Evolutionary conservation across 2,329 filamentous ascomycete species (phyloP).

Genomic region (Parascedosporium putredinis): DNA sequence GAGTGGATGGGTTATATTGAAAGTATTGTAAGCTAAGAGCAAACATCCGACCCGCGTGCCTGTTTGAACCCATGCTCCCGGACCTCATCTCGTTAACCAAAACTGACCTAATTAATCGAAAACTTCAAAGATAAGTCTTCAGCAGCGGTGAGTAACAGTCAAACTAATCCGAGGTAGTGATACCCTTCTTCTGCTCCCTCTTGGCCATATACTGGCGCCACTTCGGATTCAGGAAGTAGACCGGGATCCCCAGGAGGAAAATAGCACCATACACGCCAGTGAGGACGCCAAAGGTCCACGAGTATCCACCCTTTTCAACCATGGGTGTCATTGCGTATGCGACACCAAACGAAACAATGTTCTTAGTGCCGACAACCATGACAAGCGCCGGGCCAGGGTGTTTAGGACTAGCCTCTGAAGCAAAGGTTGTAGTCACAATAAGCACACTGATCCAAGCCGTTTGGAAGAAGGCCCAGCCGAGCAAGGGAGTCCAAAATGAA

Average conservation of each 20-base stretch:
- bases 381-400: constrained; percentile 23
- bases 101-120: background rate
- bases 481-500: constrained; percentile 15
- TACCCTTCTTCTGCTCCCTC: background rate
- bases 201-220: constrained; percentile 6
- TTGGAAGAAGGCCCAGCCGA: constrained; percentile 20
- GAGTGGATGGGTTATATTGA: background rate
- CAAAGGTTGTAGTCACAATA: constrained; percentile 22
- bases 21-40: background rate
- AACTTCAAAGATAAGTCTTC: no score
- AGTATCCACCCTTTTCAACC: constrained; percentile 15
- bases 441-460: constrained; percentile 18
- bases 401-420: constrained; percentile 22
- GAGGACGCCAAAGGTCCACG: constrained; percentile 13
- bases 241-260: constrained; percentile 15
- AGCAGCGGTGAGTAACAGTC: background rate
- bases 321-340: constrained; percentile 21
- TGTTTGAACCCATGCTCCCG: background rate
- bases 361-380: constrained; percentile 22
- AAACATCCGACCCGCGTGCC: background rate
- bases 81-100: background rate
- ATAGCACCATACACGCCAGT: constrained; percentile 13
- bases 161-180: background rate
- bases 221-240: constrained; percentile 14
- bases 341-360: constrained; percentile 22